Evolutionary conservation across 2,329 filamentous ascomycete genomes (phyloP).

Genomic region (Phialemonium atrogriseum): DNA sequence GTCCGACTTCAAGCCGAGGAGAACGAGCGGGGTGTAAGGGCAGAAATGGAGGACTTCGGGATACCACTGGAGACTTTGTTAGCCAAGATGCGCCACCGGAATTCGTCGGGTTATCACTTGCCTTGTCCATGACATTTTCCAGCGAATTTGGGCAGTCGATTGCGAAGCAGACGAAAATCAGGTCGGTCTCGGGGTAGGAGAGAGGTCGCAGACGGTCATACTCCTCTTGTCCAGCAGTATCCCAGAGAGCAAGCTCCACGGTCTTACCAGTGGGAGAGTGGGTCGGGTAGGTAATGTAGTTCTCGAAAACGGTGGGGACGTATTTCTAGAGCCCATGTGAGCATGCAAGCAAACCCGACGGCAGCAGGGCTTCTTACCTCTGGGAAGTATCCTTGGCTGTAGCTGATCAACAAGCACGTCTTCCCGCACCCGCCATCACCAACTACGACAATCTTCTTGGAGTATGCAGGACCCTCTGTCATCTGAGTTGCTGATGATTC

Average conservation of each 20-base stretch:
- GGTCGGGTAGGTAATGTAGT: slow-evolving; percentile 96
- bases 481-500: slow-evolving; percentile 76
- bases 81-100: slow-evolving; percentile 10
- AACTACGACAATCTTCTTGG: slow-evolving; percentile 98
- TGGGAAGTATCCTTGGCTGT: slow-evolving; percentile 97
- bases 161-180: slow-evolving; percentile 97
- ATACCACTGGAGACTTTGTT: slow-evolving; percentile 67
- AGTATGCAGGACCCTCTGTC: slow-evolving; percentile 87
- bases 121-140: slow-evolving; percentile 98
- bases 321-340: slow-evolving; percentile 67
- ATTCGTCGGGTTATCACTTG: slow-evolving; percentile 30
- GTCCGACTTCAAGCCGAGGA: slow-evolving; percentile 95
- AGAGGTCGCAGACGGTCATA: slow-evolving; percentile 93
- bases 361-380: slow-evolving; percentile 55
- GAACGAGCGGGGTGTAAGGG: slow-evolving; percentile 90
- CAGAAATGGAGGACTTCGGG: slow-evolving; percentile 98
- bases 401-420: slow-evolving; percentile 96
- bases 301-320: slow-evolving; percentile 97
- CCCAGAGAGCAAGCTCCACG: slow-evolving; percentile 95
- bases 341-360: neutral
- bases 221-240: slow-evolving; percentile 97
- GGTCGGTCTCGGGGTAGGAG: slow-evolving; percentile 95
- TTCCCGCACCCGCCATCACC: slow-evolving; percentile 97
- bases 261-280: slow-evolving; percentile 85
- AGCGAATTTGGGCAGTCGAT: slow-evolving; percentile 98